Conservation (phyloP, 208 protist species). For the Histomonas meleagridis region DNA sequence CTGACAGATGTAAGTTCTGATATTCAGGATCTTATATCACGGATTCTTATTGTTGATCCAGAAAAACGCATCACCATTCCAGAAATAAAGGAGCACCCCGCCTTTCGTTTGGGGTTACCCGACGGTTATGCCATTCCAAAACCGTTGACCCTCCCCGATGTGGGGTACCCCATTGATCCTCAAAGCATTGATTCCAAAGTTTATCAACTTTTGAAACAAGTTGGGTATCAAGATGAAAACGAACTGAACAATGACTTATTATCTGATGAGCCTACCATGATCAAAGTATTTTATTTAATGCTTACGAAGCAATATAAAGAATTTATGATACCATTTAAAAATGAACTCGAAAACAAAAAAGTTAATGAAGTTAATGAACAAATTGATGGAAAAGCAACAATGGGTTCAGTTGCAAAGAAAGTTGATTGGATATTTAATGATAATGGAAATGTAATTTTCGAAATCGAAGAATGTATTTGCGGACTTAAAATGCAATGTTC, state of each 20-base stretch:
- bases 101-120: conserved; percentile 28
- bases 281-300: neutral
- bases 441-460: too few relatives aligned
- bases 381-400: too few relatives aligned
- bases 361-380: too few relatives aligned
- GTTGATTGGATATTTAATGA: too few relatives aligned
- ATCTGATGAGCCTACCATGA: neutral
- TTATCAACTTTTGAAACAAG: neutral
- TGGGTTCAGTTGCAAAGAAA: too few relatives aligned
- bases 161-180: neutral
- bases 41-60: conserved; percentile 41
- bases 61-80: conserved; percentile 22
- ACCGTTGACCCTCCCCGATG: neutral
- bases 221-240: neutral
- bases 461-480: too few relatives aligned
- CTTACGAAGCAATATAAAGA: too few relatives aligned
- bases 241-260: neutral
- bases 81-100: conserved; percentile 40
- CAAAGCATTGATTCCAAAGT: neutral
- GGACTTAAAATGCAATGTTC: too few relatives aligned
- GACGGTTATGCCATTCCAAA: neutral
- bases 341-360: too few relatives aligned
- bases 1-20: neutral
- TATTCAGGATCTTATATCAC: conserved; percentile 36
- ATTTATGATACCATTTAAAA: too few relatives aligned